These are phyloP conservation scores for Stramenopiles sp. DNA, from an alignment of 352 stramenopile species.

Conservation along the genomic window DNA sequence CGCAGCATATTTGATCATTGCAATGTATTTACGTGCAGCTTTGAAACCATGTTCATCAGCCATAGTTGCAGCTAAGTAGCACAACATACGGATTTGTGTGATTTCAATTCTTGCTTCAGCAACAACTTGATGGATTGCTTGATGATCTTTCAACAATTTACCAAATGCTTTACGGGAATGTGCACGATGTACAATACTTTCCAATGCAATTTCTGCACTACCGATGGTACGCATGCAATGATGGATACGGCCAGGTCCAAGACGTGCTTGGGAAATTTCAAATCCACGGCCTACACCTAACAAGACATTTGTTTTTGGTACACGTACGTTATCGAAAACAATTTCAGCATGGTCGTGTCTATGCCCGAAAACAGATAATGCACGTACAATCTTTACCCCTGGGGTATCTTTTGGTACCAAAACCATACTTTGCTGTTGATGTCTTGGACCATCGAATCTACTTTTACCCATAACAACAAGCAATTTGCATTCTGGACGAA, in stretches of 20 bases:
- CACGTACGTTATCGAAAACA: conserved; percentile 30
- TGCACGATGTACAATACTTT: conserved; percentile 37
- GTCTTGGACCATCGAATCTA: conserved; percentile 30
- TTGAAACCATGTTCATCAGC: too few relatives aligned
- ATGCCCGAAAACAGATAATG: conserved; percentile 81
- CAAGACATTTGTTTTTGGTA: conserved; percentile 25
- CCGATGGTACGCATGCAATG: conserved; percentile 91
- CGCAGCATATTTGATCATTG: conserved; percentile 86
- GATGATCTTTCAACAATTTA: conserved; percentile 15
- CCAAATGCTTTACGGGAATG: conserved; percentile 23
- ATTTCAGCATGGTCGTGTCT: conserved; percentile 69
- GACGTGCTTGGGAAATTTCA: conserved; percentile 53
- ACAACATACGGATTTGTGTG: too few relatives aligned
- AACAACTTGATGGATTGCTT: conserved; percentile 19
- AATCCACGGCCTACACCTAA: conserved; percentile 58
- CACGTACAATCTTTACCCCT: conserved; percentile 26
- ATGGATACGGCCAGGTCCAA: conserved; percentile 78
- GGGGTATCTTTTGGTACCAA: conserved; percentile 24
- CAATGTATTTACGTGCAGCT: conserved; percentile 66
- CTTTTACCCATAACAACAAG: conserved; percentile 53
- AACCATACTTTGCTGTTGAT: conserved; percentile 60
- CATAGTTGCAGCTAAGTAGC: too few relatives aligned
- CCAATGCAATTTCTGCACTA: conserved; percentile 52
- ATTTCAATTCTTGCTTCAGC: too few relatives aligned
- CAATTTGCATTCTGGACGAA: conserved; percentile 78